phyloP scores from a whole-genome alignment of 2,329 filamentous ascomycete genomes.

The Xylariaceae sp. region DNA sequence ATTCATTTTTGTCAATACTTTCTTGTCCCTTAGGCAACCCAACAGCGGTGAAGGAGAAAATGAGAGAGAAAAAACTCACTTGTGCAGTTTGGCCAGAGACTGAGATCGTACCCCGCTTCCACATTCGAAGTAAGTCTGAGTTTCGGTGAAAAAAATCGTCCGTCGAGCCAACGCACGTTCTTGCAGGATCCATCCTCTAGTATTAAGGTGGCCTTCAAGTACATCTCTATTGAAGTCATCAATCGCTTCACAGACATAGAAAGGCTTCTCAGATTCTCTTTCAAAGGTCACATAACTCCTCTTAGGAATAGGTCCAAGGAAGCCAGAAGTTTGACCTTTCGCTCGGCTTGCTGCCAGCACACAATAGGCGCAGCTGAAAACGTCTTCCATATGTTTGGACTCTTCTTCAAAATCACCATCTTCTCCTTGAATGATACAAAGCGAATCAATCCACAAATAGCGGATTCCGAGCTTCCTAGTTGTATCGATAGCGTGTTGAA shows the following conservation, averaged over 20 bases:
- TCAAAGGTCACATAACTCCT: slow-evolving; percentile 6
- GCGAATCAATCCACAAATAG: slow-evolving; percentile 17
- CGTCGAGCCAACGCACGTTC: slow-evolving; percentile 34
- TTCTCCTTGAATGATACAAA: slow-evolving; percentile 16
- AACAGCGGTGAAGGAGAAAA: not conserved
- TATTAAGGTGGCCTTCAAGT: slow-evolving; percentile 27
- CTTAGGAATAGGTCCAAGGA: slow-evolving; percentile 14
- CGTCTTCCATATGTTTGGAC: slow-evolving; percentile 24
- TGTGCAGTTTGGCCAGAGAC: slow-evolving; percentile 30
- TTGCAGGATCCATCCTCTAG: slow-evolving; percentile 38
- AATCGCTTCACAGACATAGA: slow-evolving; percentile 27
- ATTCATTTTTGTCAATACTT: not conserved
- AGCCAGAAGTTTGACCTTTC: slow-evolving; percentile 14
- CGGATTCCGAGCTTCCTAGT: slow-evolving; percentile 4
- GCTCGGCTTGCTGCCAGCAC: slow-evolving; percentile 22
- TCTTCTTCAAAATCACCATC: slow-evolving; percentile 21
- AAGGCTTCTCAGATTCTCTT: not conserved
- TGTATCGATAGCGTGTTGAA: slow-evolving; percentile 11
- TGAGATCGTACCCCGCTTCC: slow-evolving; percentile 33
- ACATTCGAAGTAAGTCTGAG: slow-evolving; percentile 38
- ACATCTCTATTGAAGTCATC: slow-evolving; percentile 35
- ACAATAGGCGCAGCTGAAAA: slow-evolving; percentile 27
- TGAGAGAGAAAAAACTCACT: slow-evolving; percentile 23
- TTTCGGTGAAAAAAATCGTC: slow-evolving; percentile 34
- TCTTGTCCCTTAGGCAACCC: not conserved